phyloP scores from a whole-genome alignment of 495 filamentous ascomycete species.

The Opeltia flavorubescens region DNA sequence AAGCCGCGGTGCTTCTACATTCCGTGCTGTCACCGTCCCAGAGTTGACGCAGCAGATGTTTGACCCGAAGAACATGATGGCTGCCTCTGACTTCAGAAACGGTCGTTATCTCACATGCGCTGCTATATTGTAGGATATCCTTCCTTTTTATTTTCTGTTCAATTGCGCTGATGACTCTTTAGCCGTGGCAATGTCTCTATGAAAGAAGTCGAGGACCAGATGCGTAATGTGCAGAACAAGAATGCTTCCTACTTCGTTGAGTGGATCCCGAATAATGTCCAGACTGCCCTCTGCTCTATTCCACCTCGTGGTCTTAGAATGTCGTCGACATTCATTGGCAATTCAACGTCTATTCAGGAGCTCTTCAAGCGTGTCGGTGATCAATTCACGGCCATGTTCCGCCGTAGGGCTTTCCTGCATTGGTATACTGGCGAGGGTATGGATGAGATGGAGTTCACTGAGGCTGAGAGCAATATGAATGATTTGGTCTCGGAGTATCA shows the following conservation, averaged over 20 bases:
- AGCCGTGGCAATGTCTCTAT: conserved; percentile 98
- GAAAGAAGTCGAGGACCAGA: conserved; percentile 99
- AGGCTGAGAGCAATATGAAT: conserved; percentile 99
- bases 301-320: conserved; percentile 97
- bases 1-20: conserved; percentile 83
- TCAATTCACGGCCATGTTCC: conserved; percentile 99
- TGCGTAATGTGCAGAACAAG: conserved; percentile 99
- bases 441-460: conserved; percentile 99
- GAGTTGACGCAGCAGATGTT: conserved; percentile 99
- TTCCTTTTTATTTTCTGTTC: neutral
- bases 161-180: conserved; percentile 19
- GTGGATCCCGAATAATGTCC: conserved; percentile 99
- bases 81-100: conserved; percentile 98
- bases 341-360: conserved; percentile 99
- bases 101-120: conserved; percentile 99
- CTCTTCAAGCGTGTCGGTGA: conserved; percentile 99
- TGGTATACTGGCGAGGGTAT: conserved; percentile 99
- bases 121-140: conserved; percentile 66
- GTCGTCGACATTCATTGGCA: conserved; percentile 98
- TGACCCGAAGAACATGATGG: conserved; percentile 99
- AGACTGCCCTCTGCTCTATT: conserved; percentile 98
- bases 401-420: conserved; percentile 99
- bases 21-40: conserved; percentile 94
- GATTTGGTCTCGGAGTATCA: conserved; percentile 99
- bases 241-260: conserved; percentile 99